A percentile compares a stretch with the other conserved stretches of the same genome.
Evolutionary conservation across 2,329 filamentous ascomycete species (phyloP).

Genomic region (Penicillium sp.): DNA sequence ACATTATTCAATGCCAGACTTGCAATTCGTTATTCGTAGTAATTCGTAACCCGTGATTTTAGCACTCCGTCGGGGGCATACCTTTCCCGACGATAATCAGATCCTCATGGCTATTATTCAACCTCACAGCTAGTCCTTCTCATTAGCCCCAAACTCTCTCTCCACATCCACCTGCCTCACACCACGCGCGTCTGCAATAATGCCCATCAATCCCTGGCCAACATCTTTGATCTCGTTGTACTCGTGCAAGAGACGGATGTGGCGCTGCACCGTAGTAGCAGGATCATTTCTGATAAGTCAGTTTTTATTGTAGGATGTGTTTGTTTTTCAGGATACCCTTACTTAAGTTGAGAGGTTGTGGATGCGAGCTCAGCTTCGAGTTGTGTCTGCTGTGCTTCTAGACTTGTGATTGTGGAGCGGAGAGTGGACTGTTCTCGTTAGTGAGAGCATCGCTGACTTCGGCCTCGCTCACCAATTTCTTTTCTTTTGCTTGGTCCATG

Average conservation of each 20-base stretch:
- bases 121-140: conserved; percentile 33
- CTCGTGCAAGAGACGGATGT: conserved; percentile 66
- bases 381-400: conserved; percentile 51
- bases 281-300: conserved; percentile 40
- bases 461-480: conserved; percentile 18
- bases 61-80: background rate
- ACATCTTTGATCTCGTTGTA: conserved; percentile 74
- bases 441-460: background rate
- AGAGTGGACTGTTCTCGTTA: conserved; percentile 22
- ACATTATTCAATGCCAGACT: background rate
- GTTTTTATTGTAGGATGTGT: background rate
- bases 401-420: conserved; percentile 31
- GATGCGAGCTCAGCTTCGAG: conserved; percentile 39
- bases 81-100: background rate
- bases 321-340: conserved; percentile 14
- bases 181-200: conserved; percentile 67
- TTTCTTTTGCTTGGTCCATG: conserved; percentile 2
- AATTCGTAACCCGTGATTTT: background rate
- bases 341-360: conserved; percentile 39
- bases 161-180: conserved; percentile 52
- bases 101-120: background rate
- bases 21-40: background rate
- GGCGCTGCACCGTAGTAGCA: conserved; percentile 58
- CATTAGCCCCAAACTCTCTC: conserved; percentile 41
- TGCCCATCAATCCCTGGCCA: conserved; percentile 64